Percentiles rank a stretch among this genome's conserved stretches.
Conservation (phyloP, 1,284 basidiomycete species). For the Heliocybe sulcata region DNA sequence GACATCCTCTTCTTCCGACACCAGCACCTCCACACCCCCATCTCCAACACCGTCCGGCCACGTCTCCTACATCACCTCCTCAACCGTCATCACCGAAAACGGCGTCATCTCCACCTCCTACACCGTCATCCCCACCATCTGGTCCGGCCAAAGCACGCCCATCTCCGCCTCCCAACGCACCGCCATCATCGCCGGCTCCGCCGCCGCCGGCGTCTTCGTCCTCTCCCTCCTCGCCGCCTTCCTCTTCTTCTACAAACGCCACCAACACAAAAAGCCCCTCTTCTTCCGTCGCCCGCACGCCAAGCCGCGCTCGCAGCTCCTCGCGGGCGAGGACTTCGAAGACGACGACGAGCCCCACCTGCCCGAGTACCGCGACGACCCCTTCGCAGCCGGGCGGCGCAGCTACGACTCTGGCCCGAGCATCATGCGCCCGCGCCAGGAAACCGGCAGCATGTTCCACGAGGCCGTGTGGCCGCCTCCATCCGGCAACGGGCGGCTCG, state of each 20-base stretch:
- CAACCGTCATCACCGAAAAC: constrained; percentile 16
- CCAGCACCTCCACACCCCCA: not conserved
- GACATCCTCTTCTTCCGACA: constrained; percentile 8
- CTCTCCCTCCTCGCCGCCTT: constrained; percentile 30
- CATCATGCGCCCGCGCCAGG: constrained; percentile 33
- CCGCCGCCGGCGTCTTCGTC: constrained; percentile 34
- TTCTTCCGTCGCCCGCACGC: constrained; percentile 28
- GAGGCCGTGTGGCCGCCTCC: constrained; percentile 46
- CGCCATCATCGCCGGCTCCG: constrained; percentile 37
- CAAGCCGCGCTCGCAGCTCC: constrained; percentile 29
- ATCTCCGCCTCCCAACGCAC: constrained; percentile 19
- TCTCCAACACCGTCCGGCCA: constrained; percentile 4
- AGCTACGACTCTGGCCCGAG: constrained; percentile 19
- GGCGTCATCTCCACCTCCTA: constrained; percentile 18
- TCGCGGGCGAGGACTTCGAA: constrained; percentile 38
- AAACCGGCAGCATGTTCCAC: constrained; percentile 41
- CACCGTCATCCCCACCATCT: constrained; percentile 19
- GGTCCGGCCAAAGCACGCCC: constrained; percentile 9
- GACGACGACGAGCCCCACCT: constrained; percentile 28
- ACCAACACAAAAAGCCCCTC: constrained; percentile 29
- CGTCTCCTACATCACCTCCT: constrained; percentile 15
- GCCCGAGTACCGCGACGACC: constrained; percentile 23
- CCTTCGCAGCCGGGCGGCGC: constrained; percentile 14
- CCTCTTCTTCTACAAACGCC: constrained; percentile 33
- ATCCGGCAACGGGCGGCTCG: constrained; percentile 26